These are phyloP conservation scores for Fusarium protoensiforme DNA, from an alignment of 2,329 filamentous ascomycete species.

Conservation along the genomic window DNA sequence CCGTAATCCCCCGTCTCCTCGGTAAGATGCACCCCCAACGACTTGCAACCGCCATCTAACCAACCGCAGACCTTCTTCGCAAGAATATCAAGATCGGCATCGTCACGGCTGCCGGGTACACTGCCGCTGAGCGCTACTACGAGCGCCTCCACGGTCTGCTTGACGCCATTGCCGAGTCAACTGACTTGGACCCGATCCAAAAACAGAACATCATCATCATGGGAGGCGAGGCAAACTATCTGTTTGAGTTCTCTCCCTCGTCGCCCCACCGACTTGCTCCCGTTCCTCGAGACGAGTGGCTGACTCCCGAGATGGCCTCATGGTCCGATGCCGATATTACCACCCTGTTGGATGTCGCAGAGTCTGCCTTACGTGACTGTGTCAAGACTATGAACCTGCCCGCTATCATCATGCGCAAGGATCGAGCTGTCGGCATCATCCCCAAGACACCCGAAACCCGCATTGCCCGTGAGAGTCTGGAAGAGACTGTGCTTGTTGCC, in stretches of 20 bases:
- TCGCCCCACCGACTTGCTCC: slow-evolving; percentile 75
- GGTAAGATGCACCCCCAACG: slow-evolving; percentile 46
- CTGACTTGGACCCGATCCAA: slow-evolving; percentile 70
- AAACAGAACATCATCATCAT: slow-evolving; percentile 89
- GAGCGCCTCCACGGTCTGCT: slow-evolving; percentile 87
- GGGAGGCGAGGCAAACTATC: slow-evolving; percentile 95
- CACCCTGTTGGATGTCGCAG: slow-evolving; percentile 87
- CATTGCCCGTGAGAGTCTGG: slow-evolving; percentile 87
- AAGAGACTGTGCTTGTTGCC: slow-evolving; percentile 94
- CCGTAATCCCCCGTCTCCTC: slow-evolving; percentile 75
- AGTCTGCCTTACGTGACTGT: slow-evolving; percentile 84
- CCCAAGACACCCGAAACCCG: slow-evolving; percentile 71
- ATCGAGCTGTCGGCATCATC: slow-evolving; percentile 84
- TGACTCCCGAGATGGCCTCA: slow-evolving; percentile 79
- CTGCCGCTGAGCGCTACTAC: slow-evolving; percentile 87
- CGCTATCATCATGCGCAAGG: slow-evolving; percentile 85
- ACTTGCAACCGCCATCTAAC: slow-evolving; percentile 3
- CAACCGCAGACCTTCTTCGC: slow-evolving; percentile 70
- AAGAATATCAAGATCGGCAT: slow-evolving; percentile 90
- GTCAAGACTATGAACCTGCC: slow-evolving; percentile 82
- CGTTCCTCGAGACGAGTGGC: slow-evolving; percentile 75
- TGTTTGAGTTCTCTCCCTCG: slow-evolving; percentile 80
- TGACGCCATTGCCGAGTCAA: slow-evolving; percentile 74
- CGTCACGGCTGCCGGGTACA: slow-evolving; percentile 96
- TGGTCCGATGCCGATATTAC: slow-evolving; percentile 84